phyloP scores from a whole-genome alignment of 164 flowering plant species.

The Chimonanthus praecox region DNA sequence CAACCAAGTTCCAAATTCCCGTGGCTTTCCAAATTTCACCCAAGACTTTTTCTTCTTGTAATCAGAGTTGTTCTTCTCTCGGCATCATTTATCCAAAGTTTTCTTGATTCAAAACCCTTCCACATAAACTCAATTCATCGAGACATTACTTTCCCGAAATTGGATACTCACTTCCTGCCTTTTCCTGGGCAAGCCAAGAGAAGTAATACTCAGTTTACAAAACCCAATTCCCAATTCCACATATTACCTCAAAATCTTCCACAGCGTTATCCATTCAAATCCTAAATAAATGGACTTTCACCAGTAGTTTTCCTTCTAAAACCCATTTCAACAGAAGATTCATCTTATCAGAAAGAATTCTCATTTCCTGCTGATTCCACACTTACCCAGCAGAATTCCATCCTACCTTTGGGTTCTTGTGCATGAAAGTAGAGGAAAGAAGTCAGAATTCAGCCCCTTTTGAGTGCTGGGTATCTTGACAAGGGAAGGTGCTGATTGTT shows the following conservation, averaged over 20 bases:
- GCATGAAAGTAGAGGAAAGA: background rate
- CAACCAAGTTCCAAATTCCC: too few relatives aligned
- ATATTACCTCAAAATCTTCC: background rate
- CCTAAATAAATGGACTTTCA: background rate
- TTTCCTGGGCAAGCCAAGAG: background rate
- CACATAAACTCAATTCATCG: background rate
- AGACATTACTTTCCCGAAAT: background rate
- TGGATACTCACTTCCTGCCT: background rate
- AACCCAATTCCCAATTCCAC: slow-evolving; percentile 5
- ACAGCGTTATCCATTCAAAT: background rate
- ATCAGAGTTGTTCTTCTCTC: too few relatives aligned
- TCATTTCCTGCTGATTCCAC: background rate
- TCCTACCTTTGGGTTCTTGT: background rate
- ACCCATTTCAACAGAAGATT: background rate
- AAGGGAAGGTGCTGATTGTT: too few relatives aligned
- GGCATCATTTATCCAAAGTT: background rate
- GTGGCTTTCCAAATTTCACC: background rate
- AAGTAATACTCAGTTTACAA: background rate
- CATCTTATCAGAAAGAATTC: background rate
- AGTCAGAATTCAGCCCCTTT: too few relatives aligned
- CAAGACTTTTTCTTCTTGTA: background rate
- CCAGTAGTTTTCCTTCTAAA: background rate
- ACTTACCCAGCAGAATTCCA: background rate
- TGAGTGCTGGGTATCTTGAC: too few relatives aligned
- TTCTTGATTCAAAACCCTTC: background rate